Base-by-base conservation (phyloP, 108 stramenopile genomes). In the Cyclotella cryptica region DNA sequence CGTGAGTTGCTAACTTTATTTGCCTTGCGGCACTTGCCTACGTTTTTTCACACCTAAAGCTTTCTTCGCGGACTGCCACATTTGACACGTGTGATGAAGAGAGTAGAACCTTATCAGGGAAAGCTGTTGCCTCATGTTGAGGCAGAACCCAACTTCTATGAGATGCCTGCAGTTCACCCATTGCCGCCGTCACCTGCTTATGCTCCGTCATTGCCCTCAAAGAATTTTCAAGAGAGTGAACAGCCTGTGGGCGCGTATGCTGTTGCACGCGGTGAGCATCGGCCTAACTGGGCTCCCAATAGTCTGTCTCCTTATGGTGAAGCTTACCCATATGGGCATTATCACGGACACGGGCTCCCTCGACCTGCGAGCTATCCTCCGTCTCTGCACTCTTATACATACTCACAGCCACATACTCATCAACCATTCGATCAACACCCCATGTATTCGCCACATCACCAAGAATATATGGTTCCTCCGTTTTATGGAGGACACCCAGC, bases 131-230 rank as follows among this genome's bases (percentile, higher is more conserved):
- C 78, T 9, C 29, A 72, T 21, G 64, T 49, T 28, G 78, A 79
- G 39, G 30, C 14, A 46, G 78, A 79, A 40, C 78, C 78, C 4
- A 79, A 79, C 53, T 79, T 79, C 47, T 67, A 79, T 30, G 71
- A 79, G 11, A 72, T 72, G 58, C 44, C 58, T 8, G 13, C 10
- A 15, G 59, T 59, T 9, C 63, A 62, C 62, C 78, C 69, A 21
- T 63, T 79, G 44, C 63, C 78, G 4, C 30, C 57, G n/a, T 40
- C 39, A 24, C 41, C 55, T 45, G 3, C n/a, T 3, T 49, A 49
- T n/a, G 3, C 47, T n/a, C 47, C 2, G 35, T 35, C 35, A 35
- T 6, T 3, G 47, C 47, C 47, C n/a, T 1, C 47, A 35, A 35
- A 35, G 35, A 35, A 35, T 35, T 35, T 35, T 35, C 2, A 6